Evolutionary conservation across 1,139 yeast genomes (phyloP).

Genomic region (Taiozyma sp.): DNA sequence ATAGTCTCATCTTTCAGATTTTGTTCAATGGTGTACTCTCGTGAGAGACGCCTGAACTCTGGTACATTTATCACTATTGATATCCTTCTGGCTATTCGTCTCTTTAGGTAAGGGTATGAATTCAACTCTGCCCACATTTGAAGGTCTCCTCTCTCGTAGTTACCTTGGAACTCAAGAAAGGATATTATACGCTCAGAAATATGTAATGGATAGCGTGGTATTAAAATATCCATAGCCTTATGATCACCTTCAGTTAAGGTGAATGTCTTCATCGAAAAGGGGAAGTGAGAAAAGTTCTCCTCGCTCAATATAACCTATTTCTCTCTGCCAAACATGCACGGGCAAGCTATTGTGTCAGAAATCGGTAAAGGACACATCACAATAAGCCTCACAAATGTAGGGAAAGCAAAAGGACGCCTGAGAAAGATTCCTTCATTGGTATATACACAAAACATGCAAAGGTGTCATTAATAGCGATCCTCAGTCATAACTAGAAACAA

Average conservation of each 20-base stretch:
- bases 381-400: too few species aligned
- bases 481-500: slow-evolving; percentile 48
- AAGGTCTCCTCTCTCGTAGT: not conserved
- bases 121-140: not conserved
- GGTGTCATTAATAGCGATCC: slow-evolving; percentile 10
- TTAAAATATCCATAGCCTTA: too few species aligned
- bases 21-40: too few species aligned
- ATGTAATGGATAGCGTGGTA: not conserved
- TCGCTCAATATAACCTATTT: too few species aligned
- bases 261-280: too few species aligned
- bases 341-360: not conserved
- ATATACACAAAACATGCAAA: too few species aligned
- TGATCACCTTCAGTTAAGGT: too few species aligned
- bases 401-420: too few species aligned
- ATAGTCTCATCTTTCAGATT: not conserved
- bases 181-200: not conserved
- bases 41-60: not conserved
- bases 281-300: accelerated
- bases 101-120: not conserved
- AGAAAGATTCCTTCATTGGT: too few species aligned
- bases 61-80: not conserved
- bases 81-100: not conserved
- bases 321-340: not conserved
- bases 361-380: not conserved
- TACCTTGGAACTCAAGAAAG: not conserved